phyloP scores from a whole-genome alignment of 2,329 filamentous ascomycete species.

The Boeremia exigua region DNA sequence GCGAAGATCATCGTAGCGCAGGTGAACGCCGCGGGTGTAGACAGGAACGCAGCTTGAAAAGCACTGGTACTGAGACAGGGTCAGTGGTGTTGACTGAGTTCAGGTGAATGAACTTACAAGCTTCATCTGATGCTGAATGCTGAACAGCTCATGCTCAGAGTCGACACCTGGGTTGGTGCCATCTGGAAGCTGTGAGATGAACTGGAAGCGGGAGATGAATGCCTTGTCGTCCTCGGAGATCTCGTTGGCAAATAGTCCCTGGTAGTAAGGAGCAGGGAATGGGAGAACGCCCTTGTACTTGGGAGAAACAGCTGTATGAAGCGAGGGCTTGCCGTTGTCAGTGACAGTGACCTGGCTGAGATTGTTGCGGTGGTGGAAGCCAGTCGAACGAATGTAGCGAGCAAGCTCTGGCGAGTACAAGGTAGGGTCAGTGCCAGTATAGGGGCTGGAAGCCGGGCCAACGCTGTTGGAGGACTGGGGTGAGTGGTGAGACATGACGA shows the following conservation, averaged over 20 bases:
- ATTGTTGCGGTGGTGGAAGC: slow-evolving; percentile 10
- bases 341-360: slow-evolving; percentile 23
- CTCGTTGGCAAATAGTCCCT: slow-evolving; percentile 36
- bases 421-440: slow-evolving; percentile 36
- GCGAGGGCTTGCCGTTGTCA: slow-evolving; percentile 14
- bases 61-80: slow-evolving; percentile 29
- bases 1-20: slow-evolving; percentile 50
- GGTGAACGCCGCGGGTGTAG: slow-evolving; percentile 31
- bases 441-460: slow-evolving; percentile 35
- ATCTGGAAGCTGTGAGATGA: slow-evolving; percentile 27
- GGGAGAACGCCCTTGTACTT: slow-evolving; percentile 22
- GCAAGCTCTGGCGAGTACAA: slow-evolving; percentile 35
- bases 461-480: slow-evolving; percentile 29
- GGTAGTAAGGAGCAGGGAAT: slow-evolving; percentile 17
- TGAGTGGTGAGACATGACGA: slow-evolving; percentile 37
- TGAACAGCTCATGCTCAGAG: slow-evolving; percentile 31
- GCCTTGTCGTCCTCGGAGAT: slow-evolving; percentile 22
- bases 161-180: slow-evolving; percentile 31
- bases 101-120: slow-evolving; percentile 25
- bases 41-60: slow-evolving; percentile 32
- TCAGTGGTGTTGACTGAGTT: slow-evolving; percentile 20
- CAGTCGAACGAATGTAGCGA: slow-evolving; percentile 20
- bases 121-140: slow-evolving; percentile 38
- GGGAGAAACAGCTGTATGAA: slow-evolving; percentile 9
- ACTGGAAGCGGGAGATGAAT: slow-evolving; percentile 37